A percentile compares a stretch with the other conserved stretches of the same genome.
phyloP scores from a whole-genome alignment of 805 yeast species.

The Barnettozyma pratensis region DNA sequence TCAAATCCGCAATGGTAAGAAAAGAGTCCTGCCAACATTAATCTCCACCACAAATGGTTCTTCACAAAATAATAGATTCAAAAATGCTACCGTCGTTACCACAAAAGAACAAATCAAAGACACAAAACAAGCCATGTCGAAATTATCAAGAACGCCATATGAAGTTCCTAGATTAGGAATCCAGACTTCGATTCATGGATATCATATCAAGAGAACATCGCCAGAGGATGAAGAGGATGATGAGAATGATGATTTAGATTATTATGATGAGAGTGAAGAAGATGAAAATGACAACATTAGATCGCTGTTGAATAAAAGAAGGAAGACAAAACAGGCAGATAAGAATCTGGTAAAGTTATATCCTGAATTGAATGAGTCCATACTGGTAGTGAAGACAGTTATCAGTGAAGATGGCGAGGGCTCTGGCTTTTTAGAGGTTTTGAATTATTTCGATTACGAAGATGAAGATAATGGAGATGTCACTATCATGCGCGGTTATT shows the following conservation, averaged over 20 bases:
- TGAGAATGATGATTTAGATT: constrained; percentile 24
- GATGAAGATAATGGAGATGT: constrained; percentile 31
- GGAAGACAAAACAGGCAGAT: constrained; percentile 29
- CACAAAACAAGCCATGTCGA: background rate
- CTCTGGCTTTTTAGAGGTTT: constrained; percentile 27
- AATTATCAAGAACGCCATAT: constrained; percentile 41
- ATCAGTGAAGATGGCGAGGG: constrained; percentile 20
- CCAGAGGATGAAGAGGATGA: constrained; percentile 21
- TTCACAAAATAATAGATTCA: constrained; percentile 13
- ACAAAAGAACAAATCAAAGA: constrained; percentile 9
- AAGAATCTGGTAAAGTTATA: constrained; percentile 16
- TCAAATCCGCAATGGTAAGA: constrained; percentile 70
- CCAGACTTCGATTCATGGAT: constrained; percentile 59
- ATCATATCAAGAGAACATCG: constrained; percentile 30
- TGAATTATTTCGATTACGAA: constrained; percentile 28
- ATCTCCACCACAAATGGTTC: constrained; percentile 40
- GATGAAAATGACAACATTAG: constrained; percentile 26
- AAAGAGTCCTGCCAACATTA: constrained; percentile 67
- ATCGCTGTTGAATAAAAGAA: constrained; percentile 26
- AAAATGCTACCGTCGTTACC: constrained; percentile 11
- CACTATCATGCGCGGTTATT: constrained; percentile 33
- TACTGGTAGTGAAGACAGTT: constrained; percentile 1
- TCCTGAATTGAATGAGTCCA: constrained; percentile 11
- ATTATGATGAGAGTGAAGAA: constrained; percentile 43
- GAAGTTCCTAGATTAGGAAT: constrained; percentile 59